Evolutionary conservation across 805 yeast species (phyloP), one percentile per base, ranked within the genome.

Genomic region (Pichia insulana): DNA sequence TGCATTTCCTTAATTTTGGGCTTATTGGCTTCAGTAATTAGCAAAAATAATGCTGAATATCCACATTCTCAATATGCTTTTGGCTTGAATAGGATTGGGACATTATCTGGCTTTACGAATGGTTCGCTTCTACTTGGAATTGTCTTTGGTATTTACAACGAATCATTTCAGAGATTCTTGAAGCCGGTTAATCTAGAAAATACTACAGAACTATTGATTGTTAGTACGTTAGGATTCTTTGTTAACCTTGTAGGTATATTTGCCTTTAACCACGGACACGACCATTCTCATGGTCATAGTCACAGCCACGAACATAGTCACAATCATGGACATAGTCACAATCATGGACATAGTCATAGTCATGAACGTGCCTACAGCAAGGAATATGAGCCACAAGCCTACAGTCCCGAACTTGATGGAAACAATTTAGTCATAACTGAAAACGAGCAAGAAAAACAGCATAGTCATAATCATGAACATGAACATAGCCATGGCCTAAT

Each of bases 61-160:
- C 63, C 63, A 12, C 50, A 48, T 25, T 30, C 34, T 3, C 71
- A 74, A 40, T 90, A 74, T 56, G 97, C 97, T 1, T 87, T 86
- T 65, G 96, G 96, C 0, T 67, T 90, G 39, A 71, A 78, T 7
- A 77, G 88, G 59, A 77, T 92, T 37, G 97, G 89, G 59, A 88
- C 94, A 2, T 68, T 92, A 42, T 92, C 97, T 0, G 98, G 98
- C 0, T 92, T 92, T 55, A 84, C 97, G 4, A 92, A 92, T 59
- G 98, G 96, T 4, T 82, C 94, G 7, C 62, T 92, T 39, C 67
- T 92, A 34, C 62, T 94, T 19, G 96, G 95, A 2, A 90, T 92
- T 36, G 89, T 92, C 19, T 81, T 83, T 19, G 92, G 95, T 16
- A 88, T 92, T 36, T 71, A 84, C 19, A 78, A 85, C 48, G 96